phyloP scores from a whole-genome alignment of 176 grass and related monocot species.

The Miscanthus lutarioriparius region DNA sequence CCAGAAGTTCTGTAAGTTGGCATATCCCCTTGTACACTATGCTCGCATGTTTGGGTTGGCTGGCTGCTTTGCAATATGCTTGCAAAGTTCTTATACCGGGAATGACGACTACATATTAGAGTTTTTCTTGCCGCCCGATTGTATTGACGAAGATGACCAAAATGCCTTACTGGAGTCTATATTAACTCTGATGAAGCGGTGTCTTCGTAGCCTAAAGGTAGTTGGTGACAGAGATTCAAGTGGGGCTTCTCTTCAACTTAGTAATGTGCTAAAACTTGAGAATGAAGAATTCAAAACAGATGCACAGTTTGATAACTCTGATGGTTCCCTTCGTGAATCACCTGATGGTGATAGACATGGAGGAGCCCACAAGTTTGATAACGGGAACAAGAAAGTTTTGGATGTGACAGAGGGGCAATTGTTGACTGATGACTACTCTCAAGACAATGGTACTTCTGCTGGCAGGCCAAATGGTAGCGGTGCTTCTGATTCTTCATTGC shows the following conservation, averaged over 20 bases:
- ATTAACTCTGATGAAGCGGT: conserved; percentile 53
- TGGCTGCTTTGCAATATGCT: conserved; percentile 82
- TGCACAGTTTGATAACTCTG: conserved; percentile 33
- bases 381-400: conserved; percentile 36
- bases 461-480: conserved; percentile 48
- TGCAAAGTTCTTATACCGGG: conserved; percentile 78
- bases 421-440: conserved; percentile 41
- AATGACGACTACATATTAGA: conserved; percentile 91
- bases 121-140: conserved; percentile 84
- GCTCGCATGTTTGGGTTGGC: conserved; percentile 75
- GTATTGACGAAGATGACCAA: conserved; percentile 58
- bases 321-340: conserved; percentile 41
- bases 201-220: conserved; percentile 73
- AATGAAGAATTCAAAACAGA: conserved; percentile 48
- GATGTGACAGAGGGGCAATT: conserved; percentile 33
- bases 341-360: conserved; percentile 31
- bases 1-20: conserved; percentile 64
- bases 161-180: conserved; percentile 64
- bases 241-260: conserved; percentile 47
- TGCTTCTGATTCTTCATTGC: conserved; percentile 51
- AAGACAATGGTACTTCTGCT: conserved; percentile 43
- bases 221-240: conserved; percentile 44
- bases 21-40: conserved; percentile 94
- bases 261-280: conserved; percentile 48
- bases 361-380: conserved; percentile 22